Evolutionary conservation across 2,329 filamentous ascomycete genomes (phyloP).

Genomic region (Coleophoma cylindrospora): DNA sequence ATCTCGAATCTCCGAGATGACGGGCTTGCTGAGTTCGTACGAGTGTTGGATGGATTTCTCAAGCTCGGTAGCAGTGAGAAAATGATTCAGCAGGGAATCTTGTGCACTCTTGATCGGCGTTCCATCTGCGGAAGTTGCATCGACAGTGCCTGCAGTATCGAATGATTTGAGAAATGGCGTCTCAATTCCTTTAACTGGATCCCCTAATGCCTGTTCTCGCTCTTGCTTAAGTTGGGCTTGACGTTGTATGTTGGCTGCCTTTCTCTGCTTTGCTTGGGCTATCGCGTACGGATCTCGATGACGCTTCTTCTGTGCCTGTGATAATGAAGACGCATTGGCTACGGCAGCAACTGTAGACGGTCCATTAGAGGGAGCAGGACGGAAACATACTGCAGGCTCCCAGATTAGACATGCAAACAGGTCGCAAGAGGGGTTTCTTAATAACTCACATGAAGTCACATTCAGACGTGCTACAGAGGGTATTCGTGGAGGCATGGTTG

Average conservation of each 20-base stretch:
- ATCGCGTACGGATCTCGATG: constrained; percentile 78
- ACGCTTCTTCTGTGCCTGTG: constrained; percentile 57
- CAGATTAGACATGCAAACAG: background rate
- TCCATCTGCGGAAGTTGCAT: constrained; percentile 32
- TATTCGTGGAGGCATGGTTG: constrained; percentile 63
- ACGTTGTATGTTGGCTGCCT: constrained; percentile 74
- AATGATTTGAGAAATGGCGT: constrained; percentile 85
- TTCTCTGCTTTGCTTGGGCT: constrained; percentile 77
- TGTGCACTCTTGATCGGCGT: constrained; percentile 37
- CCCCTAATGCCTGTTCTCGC: constrained; percentile 62
- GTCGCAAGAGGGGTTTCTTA: background rate
- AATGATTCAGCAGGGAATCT: constrained; percentile 67
- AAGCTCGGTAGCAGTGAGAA: constrained; percentile 64
- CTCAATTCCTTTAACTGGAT: constrained; percentile 71
- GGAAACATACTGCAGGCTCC: constrained; percentile 49
- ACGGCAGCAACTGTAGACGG: constrained; percentile 56
- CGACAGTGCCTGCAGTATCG: constrained; percentile 37
- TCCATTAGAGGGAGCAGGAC: constrained; percentile 45
- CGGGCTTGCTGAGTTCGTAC: constrained; percentile 59
- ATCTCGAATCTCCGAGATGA: constrained; percentile 28
- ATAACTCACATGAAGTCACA: constrained; percentile 51
- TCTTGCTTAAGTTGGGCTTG: constrained; percentile 63
- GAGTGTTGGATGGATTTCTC: constrained; percentile 62
- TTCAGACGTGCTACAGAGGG: constrained; percentile 53
- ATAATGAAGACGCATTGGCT: constrained; percentile 50